These are phyloP conservation scores for Haberlea rhodopensis DNA, from an alignment of 257 asterid species.

Conservation along the genomic window DNA sequence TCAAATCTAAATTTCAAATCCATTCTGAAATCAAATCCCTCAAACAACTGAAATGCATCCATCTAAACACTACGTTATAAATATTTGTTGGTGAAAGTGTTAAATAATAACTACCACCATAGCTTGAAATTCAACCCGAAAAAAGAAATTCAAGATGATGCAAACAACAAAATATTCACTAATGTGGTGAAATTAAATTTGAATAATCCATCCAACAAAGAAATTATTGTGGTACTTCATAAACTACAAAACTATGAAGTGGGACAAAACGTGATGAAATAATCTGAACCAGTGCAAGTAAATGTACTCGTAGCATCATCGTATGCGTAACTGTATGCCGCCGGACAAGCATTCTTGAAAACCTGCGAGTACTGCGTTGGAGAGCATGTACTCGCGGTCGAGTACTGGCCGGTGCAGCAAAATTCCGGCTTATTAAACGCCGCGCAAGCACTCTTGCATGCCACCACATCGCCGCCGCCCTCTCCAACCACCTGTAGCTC, in stretches of 20 bases:
- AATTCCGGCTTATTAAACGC: constrained; percentile 55
- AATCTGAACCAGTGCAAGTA: constrained; percentile 67
- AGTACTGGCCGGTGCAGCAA: constrained; percentile 78
- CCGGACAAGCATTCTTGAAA: constrained; percentile 81
- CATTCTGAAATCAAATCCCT: too few species aligned
- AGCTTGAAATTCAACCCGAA: too few species aligned
- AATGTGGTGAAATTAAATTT: too few species aligned
- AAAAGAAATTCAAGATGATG: too few species aligned
- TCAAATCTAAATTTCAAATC: too few species aligned
- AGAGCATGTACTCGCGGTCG: constrained; percentile 62
- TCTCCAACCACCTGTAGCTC: constrained; percentile 47
- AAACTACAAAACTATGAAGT: constrained; percentile 3
- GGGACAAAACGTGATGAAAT: constrained; percentile 82
- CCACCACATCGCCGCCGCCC: constrained; percentile 48
- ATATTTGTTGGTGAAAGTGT: too few species aligned
- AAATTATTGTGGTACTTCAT: not conserved
- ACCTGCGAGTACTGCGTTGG: constrained; percentile 64
- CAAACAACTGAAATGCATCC: too few species aligned
- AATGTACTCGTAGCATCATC: constrained; percentile 76
- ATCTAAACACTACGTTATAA: too few species aligned
- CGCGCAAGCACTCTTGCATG: constrained; percentile 80
- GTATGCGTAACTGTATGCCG: constrained; percentile 92
- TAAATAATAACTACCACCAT: too few species aligned
- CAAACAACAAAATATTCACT: too few species aligned
- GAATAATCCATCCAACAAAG: not conserved